Percentiles rank a stretch among this genome's conserved stretches.
phyloP scores from a whole-genome alignment of 164 flowering plant species.

The Chimonanthus praecox region DNA sequence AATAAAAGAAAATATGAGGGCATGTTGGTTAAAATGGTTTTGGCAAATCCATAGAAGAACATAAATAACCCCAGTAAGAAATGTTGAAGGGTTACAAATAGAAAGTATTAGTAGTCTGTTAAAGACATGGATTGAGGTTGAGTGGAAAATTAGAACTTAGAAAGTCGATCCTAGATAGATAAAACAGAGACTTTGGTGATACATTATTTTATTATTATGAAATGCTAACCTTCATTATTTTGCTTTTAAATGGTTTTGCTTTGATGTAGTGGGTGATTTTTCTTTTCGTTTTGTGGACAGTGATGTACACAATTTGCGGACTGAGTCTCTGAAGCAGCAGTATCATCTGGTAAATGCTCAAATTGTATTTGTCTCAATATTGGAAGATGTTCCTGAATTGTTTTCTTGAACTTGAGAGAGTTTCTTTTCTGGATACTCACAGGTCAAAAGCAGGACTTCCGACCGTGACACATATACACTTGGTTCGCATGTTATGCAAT shows the following conservation, averaged over 20 bases:
- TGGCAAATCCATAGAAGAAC: too few relatives aligned
- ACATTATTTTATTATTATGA: too few relatives aligned
- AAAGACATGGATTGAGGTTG: too few relatives aligned
- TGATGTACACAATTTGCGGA: conserved; percentile 65
- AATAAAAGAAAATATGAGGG: too few relatives aligned
- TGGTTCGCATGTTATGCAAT: conserved; percentile 94
- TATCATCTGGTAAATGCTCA: conserved; percentile 60
- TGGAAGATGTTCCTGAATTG: neutral
- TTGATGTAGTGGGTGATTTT: conserved; percentile 4
- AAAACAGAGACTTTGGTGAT: too few relatives aligned
- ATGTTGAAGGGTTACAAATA: too few relatives aligned
- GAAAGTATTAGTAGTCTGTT: too few relatives aligned
- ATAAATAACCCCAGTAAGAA: too few relatives aligned
- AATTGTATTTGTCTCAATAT: neutral
- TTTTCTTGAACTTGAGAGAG: neutral
- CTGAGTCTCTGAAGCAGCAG: conserved; percentile 79
- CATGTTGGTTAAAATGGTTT: too few relatives aligned
- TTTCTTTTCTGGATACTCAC: conserved; percentile 10
- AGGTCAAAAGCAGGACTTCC: conserved; percentile 74
- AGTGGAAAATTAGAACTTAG: too few relatives aligned
- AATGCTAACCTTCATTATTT: too few relatives aligned
- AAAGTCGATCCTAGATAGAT: too few relatives aligned
- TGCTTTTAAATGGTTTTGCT: neutral
- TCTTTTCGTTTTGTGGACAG: conserved; percentile 32
- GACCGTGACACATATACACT: conserved; percentile 24